Evolutionary conservation across 2,329 filamentous ascomycete species (phyloP), one percentile per base, ranked within the genome.

Genomic region (Chrysoporthe cubensis): DNA sequence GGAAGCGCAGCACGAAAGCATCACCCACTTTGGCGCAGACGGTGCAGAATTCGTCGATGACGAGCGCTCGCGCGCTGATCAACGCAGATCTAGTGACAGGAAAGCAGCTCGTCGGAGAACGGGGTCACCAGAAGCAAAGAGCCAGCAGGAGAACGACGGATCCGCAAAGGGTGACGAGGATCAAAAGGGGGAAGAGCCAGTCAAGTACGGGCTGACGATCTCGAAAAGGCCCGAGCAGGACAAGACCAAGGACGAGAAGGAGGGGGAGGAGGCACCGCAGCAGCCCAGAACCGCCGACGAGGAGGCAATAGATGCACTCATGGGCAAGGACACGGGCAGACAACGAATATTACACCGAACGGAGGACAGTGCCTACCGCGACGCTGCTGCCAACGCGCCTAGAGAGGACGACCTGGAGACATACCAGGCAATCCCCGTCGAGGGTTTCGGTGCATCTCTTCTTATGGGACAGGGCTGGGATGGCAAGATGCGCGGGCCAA

Each of bases 391-490:
- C 14, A 82, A 86, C 37, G 90, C 93, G 0, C 94, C 93, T 1
- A 91, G 93, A 32, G 84, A 88, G 42, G 90, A 93, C 4, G 92
- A 89, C 0, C 81, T 97, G 21, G 91, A 92, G 44, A 93, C 96
- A 74, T 98, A 98, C 80, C 90, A 91, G 68, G 89, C 91, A 14
- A 91, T 97, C 70, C 95, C 96, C 0, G 93, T 98, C 18, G 95
- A 97, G 73, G 94, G 97, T 73, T 99, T 98, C 72, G 96, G 96
- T 8, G 91, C 94, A 21, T 94, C 94, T 0, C 84, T 98, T 71
- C 84, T 99, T 46, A 89, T 94, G 43, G 94, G 94, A 11, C 97
- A 98, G 92, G 96, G 96, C 9, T 97, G 95, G 94, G 94, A 97
- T 82, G 90, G 80, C 78, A 86, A 88, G 65, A 82, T 84, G 70